Percentiles rank a stretch among this genome's conserved stretches.
These are phyloP conservation scores for Tuber magnatum DNA, from an alignment of 495 filamentous ascomycete genomes.

Conservation along the genomic window DNA sequence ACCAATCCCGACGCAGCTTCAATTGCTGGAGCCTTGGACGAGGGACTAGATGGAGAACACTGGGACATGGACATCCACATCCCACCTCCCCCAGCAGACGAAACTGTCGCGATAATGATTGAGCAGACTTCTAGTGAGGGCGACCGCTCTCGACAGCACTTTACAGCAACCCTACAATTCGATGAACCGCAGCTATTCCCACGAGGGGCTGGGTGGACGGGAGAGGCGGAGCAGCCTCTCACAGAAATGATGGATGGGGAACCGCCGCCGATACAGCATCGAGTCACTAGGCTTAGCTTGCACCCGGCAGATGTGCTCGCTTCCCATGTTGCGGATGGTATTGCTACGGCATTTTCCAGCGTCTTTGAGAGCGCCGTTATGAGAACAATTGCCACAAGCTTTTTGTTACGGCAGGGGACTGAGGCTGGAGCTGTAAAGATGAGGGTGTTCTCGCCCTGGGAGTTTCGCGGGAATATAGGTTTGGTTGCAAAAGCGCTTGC, in stretches of 20 bases:
- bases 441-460: slow-evolving; percentile 25
- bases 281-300: slow-evolving; percentile 31
- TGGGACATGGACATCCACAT: slow-evolving; percentile 18
- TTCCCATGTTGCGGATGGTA: slow-evolving; percentile 35
- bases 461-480: slow-evolving; percentile 23
- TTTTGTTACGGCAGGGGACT: slow-evolving; percentile 19
- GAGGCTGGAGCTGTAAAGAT: slow-evolving; percentile 7
- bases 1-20: slow-evolving; percentile 32
- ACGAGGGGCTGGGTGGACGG: slow-evolving; percentile 12
- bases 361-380: slow-evolving; percentile 33
- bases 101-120: slow-evolving; percentile 31
- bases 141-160: slow-evolving; percentile 17
- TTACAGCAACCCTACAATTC: slow-evolving; percentile 31
- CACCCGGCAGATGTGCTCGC: slow-evolving; percentile 37
- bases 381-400: slow-evolving; percentile 33
- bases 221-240: slow-evolving; percentile 9
- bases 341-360: slow-evolving; percentile 33
- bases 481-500: slow-evolving; percentile 32
- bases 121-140: slow-evolving; percentile 26
- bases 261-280: slow-evolving; percentile 26
- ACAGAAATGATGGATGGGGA: slow-evolving; percentile 16
- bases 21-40: slow-evolving; percentile 27
- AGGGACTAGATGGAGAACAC: slow-evolving; percentile 9
- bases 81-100: slow-evolving; percentile 12
- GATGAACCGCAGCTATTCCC: slow-evolving; percentile 11